A percentile compares a stretch with the other conserved stretches of the same genome.
These are phyloP conservation scores for Rhizopus stolonifer DNA, from an alignment of 371 early-diverging fungal species.

Conservation along the genomic window DNA sequence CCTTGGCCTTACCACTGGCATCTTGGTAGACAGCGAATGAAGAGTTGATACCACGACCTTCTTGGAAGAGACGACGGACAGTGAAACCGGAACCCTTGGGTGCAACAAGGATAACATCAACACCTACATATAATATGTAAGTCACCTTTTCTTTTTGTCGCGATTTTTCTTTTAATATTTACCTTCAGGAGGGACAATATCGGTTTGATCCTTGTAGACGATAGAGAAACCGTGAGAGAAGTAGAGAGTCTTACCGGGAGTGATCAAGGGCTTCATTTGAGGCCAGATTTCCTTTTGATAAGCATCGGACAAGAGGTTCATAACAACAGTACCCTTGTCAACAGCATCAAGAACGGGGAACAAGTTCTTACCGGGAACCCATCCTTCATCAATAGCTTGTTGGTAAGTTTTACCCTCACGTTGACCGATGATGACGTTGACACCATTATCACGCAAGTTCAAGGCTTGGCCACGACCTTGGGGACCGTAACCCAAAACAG, in stretches of 20 bases:
- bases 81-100: conserved; percentile 97
- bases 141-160: too few species aligned
- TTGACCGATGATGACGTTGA: conserved; percentile 94
- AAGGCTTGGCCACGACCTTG: conserved; percentile 96
- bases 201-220: conserved; percentile 90
- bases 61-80: conserved; percentile 93
- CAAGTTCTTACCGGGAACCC: conserved; percentile 94
- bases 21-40: conserved; percentile 96
- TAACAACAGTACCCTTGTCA: conserved; percentile 87
- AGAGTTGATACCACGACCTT: conserved; percentile 97
- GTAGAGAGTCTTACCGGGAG: conserved; percentile 97
- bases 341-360: conserved; percentile 93
- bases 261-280: conserved; percentile 83
- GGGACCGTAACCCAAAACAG: conserved; percentile 97
- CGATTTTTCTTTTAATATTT: too few species aligned
- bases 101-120: conserved; percentile 95
- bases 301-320: conserved; percentile 96
- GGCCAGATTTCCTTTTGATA: conserved; percentile 94
- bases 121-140: conserved; percentile 49
- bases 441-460: conserved; percentile 95
- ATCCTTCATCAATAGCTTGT: conserved; percentile 93
- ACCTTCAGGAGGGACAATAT: conserved; percentile 83
- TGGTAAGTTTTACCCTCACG: conserved; percentile 94
- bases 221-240: conserved; percentile 98
- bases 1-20: conserved; percentile 89